Conservation (phyloP, 306 rosid genomes). For the Cicer yamashitae region DNA sequence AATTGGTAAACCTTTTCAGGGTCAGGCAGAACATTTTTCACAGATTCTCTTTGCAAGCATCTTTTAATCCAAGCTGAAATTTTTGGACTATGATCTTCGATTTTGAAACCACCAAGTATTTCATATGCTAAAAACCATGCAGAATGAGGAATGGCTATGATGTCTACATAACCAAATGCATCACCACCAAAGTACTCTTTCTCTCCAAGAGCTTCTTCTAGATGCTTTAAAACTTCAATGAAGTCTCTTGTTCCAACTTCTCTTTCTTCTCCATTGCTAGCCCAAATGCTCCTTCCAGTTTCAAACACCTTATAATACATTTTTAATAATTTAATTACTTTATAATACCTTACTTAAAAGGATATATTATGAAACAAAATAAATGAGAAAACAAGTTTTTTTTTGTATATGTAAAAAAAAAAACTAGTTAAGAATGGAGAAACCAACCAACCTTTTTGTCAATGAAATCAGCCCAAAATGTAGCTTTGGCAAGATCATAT, state of each 20-base stretch:
- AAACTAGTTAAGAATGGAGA: not conserved
- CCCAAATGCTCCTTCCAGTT: conserved; percentile 56
- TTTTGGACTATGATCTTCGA: conserved; percentile 63
- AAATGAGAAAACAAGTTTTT: not conserved
- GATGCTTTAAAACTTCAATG: conserved; percentile 58
- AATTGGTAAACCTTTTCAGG: conserved; percentile 61
- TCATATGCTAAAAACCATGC: conserved; percentile 74
- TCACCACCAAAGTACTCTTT: conserved; percentile 66
- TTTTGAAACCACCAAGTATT: conserved; percentile 62
- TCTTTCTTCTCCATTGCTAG: conserved; percentile 63
- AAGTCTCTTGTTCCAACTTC: conserved; percentile 63
- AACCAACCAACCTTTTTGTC: conserved; percentile 63
- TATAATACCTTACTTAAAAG: not conserved
- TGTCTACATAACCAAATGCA: conserved; percentile 65
- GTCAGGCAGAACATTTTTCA: conserved; percentile 57
- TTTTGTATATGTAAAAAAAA: not conserved
- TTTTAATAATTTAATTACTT: not conserved
- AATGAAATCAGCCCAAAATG: conserved; percentile 68
- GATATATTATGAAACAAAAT: not conserved
- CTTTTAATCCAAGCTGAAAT: conserved; percentile 70
- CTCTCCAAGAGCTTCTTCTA: conserved; percentile 68
- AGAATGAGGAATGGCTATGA: conserved; percentile 54
- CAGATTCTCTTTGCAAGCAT: conserved; percentile 52
- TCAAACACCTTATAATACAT: conserved; percentile 53
- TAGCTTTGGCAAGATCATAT: conserved; percentile 63